These are phyloP conservation scores for Pseudocercospora crystallina DNA, from an alignment of 2,329 filamentous ascomycete genomes.

Conservation along the genomic window DNA sequence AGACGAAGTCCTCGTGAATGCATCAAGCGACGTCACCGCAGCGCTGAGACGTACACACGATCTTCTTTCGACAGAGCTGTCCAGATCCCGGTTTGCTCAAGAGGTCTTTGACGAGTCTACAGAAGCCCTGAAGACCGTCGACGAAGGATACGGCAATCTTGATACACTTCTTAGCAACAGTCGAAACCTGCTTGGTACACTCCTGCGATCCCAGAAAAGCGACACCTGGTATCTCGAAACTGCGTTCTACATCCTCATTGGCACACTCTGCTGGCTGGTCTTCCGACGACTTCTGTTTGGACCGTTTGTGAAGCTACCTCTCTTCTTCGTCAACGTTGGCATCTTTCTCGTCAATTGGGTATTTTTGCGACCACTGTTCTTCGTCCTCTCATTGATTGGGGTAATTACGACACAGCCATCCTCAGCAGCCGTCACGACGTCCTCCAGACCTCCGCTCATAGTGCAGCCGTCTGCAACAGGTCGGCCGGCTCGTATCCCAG, in stretches of 20 bases:
- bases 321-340: conserved; percentile 27
- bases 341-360: conserved; percentile 31
- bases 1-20: conserved; percentile 70
- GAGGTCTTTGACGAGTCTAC: conserved; percentile 84
- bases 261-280: conserved; percentile 79
- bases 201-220: conserved; percentile 86
- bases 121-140: conserved; percentile 74
- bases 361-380: conserved; percentile 37
- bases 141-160: conserved; percentile 76
- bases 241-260: conserved; percentile 76
- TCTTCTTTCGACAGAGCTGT: conserved; percentile 80
- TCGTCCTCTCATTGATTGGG: conserved; percentile 56
- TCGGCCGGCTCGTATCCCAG: conserved; percentile 35
- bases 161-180: conserved; percentile 75
- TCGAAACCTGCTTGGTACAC: conserved; percentile 70
- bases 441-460: conserved; percentile 40
- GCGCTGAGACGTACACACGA: conserved; percentile 83
- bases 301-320: conserved; percentile 78
- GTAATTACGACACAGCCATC: conserved; percentile 34
- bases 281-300: conserved; percentile 85
- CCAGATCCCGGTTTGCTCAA: conserved; percentile 83
- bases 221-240: conserved; percentile 98
- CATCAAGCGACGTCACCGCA: conserved; percentile 79
- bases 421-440: conserved; percentile 22
- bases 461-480: conserved; percentile 47